A percentile compares a stretch with the other conserved stretches of the same genome.
Evolutionary conservation across 2,329 filamentous ascomycete species (phyloP).

Genomic region (Aspergillus felis): DNA sequence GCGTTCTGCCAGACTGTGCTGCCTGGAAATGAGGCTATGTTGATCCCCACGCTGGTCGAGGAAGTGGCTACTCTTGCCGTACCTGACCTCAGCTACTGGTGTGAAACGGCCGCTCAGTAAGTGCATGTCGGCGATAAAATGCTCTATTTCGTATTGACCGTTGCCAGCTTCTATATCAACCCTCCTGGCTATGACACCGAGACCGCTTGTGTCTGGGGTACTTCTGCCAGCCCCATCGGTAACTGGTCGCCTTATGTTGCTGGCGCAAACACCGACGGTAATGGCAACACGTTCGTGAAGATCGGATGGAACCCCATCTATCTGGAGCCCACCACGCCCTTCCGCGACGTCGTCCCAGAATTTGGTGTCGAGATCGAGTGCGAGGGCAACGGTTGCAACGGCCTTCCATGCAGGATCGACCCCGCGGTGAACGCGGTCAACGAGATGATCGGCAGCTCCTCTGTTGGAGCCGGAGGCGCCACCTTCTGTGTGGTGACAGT

Average conservation of each 20-base stretch:
- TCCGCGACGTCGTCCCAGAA: constrained; percentile 56
- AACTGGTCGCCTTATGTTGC: constrained; percentile 78
- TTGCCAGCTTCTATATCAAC: constrained; percentile 69
- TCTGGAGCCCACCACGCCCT: constrained; percentile 48
- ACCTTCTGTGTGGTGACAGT: constrained; percentile 76
- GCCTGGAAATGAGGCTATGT: constrained; percentile 76
- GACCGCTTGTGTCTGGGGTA: constrained; percentile 70
- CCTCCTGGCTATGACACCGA: constrained; percentile 59
- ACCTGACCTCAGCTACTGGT: constrained; percentile 68
- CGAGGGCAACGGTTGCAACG: constrained; percentile 61
- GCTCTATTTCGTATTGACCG: constrained; percentile 5
- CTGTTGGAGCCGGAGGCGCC: constrained; percentile 63
- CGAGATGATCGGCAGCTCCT: constrained; percentile 55
- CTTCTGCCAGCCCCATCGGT: constrained; percentile 57
- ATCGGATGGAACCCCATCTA: constrained; percentile 76
- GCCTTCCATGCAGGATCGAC: constrained; percentile 70
- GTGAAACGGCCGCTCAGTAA: constrained; percentile 68
- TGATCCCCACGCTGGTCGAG: constrained; percentile 69
- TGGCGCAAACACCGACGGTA: constrained; percentile 65
- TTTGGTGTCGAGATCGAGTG: constrained; percentile 71
- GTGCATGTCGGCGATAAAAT: constrained; percentile 21
- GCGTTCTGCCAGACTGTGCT: constrained; percentile 77
- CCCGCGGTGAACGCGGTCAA: constrained; percentile 54
- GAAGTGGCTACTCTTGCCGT: constrained; percentile 62
- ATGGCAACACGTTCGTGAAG: constrained; percentile 68